Evolutionary conservation across 352 stramenopile genomes (phyloP).

Genomic region (Pythium sp.): DNA sequence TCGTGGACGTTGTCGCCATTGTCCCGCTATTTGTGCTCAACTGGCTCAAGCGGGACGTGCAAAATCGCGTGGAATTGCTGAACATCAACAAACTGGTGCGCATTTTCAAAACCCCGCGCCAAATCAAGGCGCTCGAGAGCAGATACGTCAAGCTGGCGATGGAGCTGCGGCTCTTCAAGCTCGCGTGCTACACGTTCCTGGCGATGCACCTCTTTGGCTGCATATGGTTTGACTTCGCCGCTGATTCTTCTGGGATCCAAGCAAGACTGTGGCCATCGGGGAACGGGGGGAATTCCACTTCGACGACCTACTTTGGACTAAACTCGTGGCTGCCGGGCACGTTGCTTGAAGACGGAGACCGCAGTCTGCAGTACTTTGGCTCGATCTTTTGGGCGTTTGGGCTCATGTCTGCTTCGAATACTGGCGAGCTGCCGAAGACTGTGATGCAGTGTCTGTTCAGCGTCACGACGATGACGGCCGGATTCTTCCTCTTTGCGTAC

Average conservation of each 20-base stretch:
- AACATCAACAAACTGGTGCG: slow-evolving; percentile 61
- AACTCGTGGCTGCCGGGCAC: slow-evolving; percentile 30
- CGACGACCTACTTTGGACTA: slow-evolving; percentile 24
- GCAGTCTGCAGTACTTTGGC: slow-evolving; percentile 42
- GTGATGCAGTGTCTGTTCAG: slow-evolving; percentile 53
- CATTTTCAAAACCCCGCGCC: slow-evolving; percentile 43
- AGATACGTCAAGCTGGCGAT: slow-evolving; percentile 54
- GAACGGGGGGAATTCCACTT: neutral
- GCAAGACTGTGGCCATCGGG: slow-evolving; percentile 8
- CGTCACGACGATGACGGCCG: slow-evolving; percentile 50
- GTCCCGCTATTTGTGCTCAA: slow-evolving; percentile 49
- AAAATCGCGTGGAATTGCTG: slow-evolving; percentile 31
- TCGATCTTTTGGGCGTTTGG: slow-evolving; percentile 59
- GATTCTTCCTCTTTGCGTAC: slow-evolving; percentile 63
- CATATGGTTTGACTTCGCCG: slow-evolving; percentile 61
- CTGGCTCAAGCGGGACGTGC: slow-evolving; percentile 12
- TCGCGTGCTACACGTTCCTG: slow-evolving; percentile 59
- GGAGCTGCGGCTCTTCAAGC: slow-evolving; percentile 47
- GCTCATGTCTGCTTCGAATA: slow-evolving; percentile 52
- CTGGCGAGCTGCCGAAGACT: slow-evolving; percentile 47
- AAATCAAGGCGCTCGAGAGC: slow-evolving; percentile 43
- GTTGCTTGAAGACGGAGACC: slow-evolving; percentile 19
- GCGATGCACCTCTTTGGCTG: slow-evolving; percentile 53
- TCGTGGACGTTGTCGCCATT: slow-evolving; percentile 40
- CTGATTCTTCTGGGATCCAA: slow-evolving; percentile 39